A percentile compares a stretch with the other conserved stretches of the same genome.
Evolutionary conservation across 2,329 filamentous ascomycete genomes (phyloP).

Genomic region (Coniochaeta hoffmannii): DNA sequence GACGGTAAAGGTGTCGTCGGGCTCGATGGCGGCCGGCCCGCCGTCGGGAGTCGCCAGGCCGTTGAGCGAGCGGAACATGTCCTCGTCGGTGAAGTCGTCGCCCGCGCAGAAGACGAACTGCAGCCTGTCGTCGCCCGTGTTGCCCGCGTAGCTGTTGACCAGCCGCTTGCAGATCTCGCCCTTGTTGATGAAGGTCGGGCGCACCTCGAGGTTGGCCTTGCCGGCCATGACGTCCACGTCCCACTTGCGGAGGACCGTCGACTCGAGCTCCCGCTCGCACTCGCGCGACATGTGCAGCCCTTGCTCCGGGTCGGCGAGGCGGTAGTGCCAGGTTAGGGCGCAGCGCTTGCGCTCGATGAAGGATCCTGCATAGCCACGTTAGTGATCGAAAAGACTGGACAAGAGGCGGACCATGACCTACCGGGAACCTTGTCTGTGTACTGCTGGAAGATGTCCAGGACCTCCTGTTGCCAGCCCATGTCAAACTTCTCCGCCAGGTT

Average conservation of each 20-base stretch:
- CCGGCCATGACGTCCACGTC: slow-evolving; percentile 95
- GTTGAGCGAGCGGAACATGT: slow-evolving; percentile 83
- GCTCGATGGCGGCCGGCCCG: slow-evolving; percentile 33
- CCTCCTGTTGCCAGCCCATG: slow-evolving; percentile 88
- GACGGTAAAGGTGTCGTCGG: slow-evolving; percentile 75
- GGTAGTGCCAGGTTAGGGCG: slow-evolving; percentile 95
- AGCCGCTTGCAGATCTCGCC: slow-evolving; percentile 87
- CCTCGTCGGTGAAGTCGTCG: slow-evolving; percentile 96
- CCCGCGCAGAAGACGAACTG: slow-evolving; percentile 89
- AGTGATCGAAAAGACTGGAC: too few relatives aligned
- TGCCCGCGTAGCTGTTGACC: slow-evolving; percentile 56
- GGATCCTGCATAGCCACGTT: slow-evolving; percentile 50
- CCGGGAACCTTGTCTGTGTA: slow-evolving; percentile 83
- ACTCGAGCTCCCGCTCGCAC: slow-evolving; percentile 75
- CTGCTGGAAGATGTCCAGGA: slow-evolving; percentile 75
- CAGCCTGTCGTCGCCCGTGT: slow-evolving; percentile 38
- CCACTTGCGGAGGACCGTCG: slow-evolving; percentile 68
- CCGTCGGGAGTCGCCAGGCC: slow-evolving; percentile 32
- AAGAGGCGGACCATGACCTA: slow-evolving; percentile 29
- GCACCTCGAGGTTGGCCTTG: slow-evolving; percentile 93
- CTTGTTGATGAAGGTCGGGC: slow-evolving; percentile 97
- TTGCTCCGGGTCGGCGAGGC: slow-evolving; percentile 79
- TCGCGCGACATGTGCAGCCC: slow-evolving; percentile 72
- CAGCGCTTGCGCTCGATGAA: slow-evolving; percentile 94
- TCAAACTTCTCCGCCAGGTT: slow-evolving; percentile 81